Conservation (phyloP, 2,329 filamentous ascomycete genomes). For the Fusarium coffeatum region DNA sequence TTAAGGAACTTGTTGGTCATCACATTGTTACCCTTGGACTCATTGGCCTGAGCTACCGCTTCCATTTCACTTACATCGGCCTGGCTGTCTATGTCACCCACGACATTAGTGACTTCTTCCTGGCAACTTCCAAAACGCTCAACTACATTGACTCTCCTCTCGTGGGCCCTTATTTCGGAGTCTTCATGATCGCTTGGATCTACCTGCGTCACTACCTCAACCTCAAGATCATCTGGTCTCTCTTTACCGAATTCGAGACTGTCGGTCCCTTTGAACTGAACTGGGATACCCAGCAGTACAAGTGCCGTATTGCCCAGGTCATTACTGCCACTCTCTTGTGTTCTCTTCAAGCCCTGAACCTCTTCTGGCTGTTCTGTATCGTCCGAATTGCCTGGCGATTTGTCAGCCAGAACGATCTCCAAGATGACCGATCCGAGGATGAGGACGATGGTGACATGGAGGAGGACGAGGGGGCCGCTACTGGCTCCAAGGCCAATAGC, state of each 20-base stretch:
- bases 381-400: slow-evolving; percentile 79
- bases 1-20: slow-evolving; percentile 90
- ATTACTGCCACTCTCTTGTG: slow-evolving; percentile 75
- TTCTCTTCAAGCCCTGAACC: slow-evolving; percentile 77
- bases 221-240: slow-evolving; percentile 78
- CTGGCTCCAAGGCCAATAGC: slow-evolving; percentile 42
- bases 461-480: slow-evolving; percentile 59
- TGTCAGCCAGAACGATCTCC: slow-evolving; percentile 67
- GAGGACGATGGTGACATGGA: slow-evolving; percentile 64
- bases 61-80: slow-evolving; percentile 97
- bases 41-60: slow-evolving; percentile 89
- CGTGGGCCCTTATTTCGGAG: slow-evolving; percentile 84
- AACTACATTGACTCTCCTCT: slow-evolving; percentile 88
- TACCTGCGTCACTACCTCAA: slow-evolving; percentile 91
- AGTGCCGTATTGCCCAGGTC: slow-evolving; percentile 75
- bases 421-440: slow-evolving; percentile 78
- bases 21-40: slow-evolving; percentile 89
- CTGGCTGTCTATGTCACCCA: slow-evolving; percentile 94
- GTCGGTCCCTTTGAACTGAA: slow-evolving; percentile 80
- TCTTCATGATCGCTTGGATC: slow-evolving; percentile 86
- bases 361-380: slow-evolving; percentile 86
- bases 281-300: slow-evolving; percentile 82
- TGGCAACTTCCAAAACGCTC: slow-evolving; percentile 90
- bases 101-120: slow-evolving; percentile 95
- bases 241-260: slow-evolving; percentile 80